Evolutionary conservation across 495 filamentous ascomycete genomes (phyloP).

Genomic region (Penicillium paxilli): DNA sequence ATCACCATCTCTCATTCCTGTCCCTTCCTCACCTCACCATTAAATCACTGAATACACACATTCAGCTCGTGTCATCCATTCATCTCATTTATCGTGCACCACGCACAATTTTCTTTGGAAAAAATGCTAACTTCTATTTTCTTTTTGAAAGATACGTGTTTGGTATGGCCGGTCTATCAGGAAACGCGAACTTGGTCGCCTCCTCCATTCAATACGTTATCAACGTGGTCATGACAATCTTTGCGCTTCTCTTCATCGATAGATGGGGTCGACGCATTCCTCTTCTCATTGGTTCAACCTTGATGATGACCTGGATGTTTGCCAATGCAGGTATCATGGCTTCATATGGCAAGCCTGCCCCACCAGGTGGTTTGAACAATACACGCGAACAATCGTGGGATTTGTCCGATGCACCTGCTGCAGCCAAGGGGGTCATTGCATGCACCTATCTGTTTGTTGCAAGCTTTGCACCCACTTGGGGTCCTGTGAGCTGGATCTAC

Average conservation of each 20-base stretch:
- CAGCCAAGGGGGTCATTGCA: constrained; percentile 58
- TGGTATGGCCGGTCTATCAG: constrained; percentile 66
- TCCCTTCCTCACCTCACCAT: too few species aligned
- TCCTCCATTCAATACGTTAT: constrained; percentile 76
- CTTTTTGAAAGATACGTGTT: constrained; percentile 59
- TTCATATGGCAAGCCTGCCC: constrained; percentile 49
- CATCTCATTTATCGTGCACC: too few species aligned
- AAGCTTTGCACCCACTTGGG: constrained; percentile 59
- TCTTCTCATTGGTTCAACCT: constrained; percentile 60
- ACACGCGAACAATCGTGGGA: constrained; percentile 40
- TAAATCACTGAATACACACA: too few species aligned
- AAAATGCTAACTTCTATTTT: background rate
- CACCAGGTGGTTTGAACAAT: constrained; percentile 43
- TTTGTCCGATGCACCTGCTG: constrained; percentile 26
- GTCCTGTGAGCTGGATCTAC: constrained; percentile 68
- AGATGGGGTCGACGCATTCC: constrained; percentile 66
- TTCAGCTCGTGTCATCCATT: too few species aligned
- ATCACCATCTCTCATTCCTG: too few species aligned
- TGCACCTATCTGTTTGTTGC: constrained; percentile 69
- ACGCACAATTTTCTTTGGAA: background rate
- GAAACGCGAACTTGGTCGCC: constrained; percentile 56
- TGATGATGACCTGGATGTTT: constrained; percentile 70
- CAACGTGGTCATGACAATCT: constrained; percentile 54
- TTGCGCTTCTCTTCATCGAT: constrained; percentile 59
- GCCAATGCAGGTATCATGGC: constrained; percentile 71